Conservation (phyloP, 139 green algal species). For the Pleodorina starrii region DNA sequence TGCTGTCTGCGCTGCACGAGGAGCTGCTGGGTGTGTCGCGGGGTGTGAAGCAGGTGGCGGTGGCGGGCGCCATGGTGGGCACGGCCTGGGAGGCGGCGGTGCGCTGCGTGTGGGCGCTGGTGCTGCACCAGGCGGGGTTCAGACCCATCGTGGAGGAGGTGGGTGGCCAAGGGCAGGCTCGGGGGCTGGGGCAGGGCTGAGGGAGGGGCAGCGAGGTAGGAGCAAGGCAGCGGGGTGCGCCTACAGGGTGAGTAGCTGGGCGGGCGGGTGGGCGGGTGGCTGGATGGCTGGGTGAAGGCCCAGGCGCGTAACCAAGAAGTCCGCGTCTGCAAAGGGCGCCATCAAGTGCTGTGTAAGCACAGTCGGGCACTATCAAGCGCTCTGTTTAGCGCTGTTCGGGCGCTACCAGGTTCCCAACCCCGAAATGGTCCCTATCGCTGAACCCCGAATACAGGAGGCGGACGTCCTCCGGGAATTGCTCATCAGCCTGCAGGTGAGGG, state of each 20-base stretch:
- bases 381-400: not conserved
- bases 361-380: no score
- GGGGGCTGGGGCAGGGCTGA: no score
- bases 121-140: slow-evolving; percentile 57
- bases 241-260: no score
- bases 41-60: not conserved
- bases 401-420: not conserved
- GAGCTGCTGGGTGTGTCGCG: slow-evolving; percentile 50
- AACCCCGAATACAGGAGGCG: slow-evolving; percentile 42
- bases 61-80: slow-evolving; percentile 20
- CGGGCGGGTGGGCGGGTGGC: no score
- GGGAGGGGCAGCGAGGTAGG: no score
- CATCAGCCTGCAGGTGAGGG: slow-evolving; percentile 45
- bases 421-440: not conserved
- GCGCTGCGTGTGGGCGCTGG: slow-evolving; percentile 51
- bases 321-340: no score
- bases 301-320: no score
- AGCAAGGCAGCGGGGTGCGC: no score
- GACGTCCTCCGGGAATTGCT: slow-evolving; percentile 56
- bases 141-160: slow-evolving; percentile 50
- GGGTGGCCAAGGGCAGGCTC: no score
- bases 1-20: slow-evolving; percentile 56
- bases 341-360: no score
- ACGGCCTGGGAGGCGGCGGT: slow-evolving; percentile 46
- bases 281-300: no score